These are phyloP conservation scores for Tricholoma terreum DNA, from an alignment of 768 basidiomycete genomes.

Conservation along the genomic window DNA sequence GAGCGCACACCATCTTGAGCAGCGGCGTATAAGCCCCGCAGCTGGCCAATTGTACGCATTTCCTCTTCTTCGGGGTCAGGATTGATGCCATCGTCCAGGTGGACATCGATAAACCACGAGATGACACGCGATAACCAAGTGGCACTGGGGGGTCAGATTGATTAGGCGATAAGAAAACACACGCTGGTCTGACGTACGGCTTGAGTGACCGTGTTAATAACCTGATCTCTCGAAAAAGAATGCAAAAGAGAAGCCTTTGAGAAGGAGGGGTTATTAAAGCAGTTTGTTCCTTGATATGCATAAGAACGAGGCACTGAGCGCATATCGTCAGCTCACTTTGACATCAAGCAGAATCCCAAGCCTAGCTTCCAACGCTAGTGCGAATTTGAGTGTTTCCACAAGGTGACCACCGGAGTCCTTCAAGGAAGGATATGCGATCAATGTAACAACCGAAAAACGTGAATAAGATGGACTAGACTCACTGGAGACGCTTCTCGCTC, in stretches of 20 bases:
- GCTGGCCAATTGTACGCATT: slow-evolving; percentile 35
- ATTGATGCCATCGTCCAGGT: slow-evolving; percentile 32
- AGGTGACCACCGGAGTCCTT: slow-evolving; percentile 30
- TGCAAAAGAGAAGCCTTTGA: slow-evolving; percentile 56
- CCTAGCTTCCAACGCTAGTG: slow-evolving; percentile 52
- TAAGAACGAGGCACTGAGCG: background rate
- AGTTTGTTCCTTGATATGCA: slow-evolving; percentile 47
- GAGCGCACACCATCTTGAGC: slow-evolving; percentile 45
- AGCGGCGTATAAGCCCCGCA: slow-evolving; percentile 50
- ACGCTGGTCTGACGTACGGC: slow-evolving; percentile 38
- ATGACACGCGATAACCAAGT: slow-evolving; percentile 44
- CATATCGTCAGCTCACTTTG: slow-evolving; percentile 38
- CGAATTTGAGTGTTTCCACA: slow-evolving; percentile 42
- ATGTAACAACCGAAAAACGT: background rate
- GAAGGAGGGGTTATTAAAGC: slow-evolving; percentile 45
- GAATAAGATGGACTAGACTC: slow-evolving; percentile 9
- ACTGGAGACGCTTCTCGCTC: slow-evolving; percentile 40
- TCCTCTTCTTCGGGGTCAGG: slow-evolving; percentile 45
- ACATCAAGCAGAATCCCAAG: slow-evolving; percentile 54
- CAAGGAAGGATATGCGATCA: background rate
- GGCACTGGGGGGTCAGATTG: slow-evolving; percentile 30
- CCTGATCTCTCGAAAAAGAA: slow-evolving; percentile 63
- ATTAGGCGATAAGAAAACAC: background rate
- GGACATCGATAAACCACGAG: slow-evolving; percentile 41
- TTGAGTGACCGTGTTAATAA: slow-evolving; percentile 62